Evolutionary conservation across 139 green algal species (phyloP).

Genomic region (Micractinium sp.): DNA sequence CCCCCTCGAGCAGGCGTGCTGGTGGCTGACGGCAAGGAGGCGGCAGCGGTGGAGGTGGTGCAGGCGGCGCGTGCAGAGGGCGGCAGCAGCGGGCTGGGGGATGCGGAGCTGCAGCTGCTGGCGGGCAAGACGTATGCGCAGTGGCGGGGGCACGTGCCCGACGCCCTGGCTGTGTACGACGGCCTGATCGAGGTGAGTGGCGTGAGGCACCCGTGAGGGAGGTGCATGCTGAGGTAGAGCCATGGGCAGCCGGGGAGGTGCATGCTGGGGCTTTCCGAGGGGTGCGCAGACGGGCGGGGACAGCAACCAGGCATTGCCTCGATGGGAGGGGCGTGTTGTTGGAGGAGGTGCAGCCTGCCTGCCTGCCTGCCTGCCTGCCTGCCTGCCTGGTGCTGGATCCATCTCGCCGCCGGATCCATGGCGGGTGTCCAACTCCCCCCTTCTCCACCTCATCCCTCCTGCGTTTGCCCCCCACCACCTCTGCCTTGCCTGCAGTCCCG

Average conservation of each 20-base stretch:
- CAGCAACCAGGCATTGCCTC: too few relatives aligned
- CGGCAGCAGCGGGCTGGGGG: slow-evolving; percentile 24
- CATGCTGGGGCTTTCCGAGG: too few relatives aligned
- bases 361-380: not conserved
- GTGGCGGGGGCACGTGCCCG: slow-evolving; percentile 53
- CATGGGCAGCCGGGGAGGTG: too few relatives aligned
- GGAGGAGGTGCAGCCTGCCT: not conserved
- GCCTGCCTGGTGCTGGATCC: too few relatives aligned
- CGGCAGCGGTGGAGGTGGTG: slow-evolving; percentile 44
- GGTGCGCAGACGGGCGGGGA: not conserved
- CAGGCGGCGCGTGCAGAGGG: slow-evolving; percentile 8
- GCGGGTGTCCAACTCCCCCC: too few relatives aligned
- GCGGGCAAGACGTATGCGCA: slow-evolving; percentile 46
- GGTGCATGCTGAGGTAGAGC: too few relatives aligned
- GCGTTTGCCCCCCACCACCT: too few relatives aligned
- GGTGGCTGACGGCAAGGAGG: slow-evolving; percentile 26
- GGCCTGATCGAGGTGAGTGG: slow-evolving; percentile 35
- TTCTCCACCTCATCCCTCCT: too few relatives aligned
- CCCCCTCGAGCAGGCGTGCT: not conserved
- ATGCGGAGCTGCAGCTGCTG: slow-evolving; percentile 46
- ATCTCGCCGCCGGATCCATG: too few relatives aligned
- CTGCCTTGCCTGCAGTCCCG: slow-evolving; percentile 1
- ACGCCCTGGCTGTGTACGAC: slow-evolving; percentile 57
- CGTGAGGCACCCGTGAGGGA: too few relatives aligned
- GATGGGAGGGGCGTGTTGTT: not conserved